Evolutionary conservation across 352 stramenopile species (phyloP).

Genomic region (Phytophthora vignae): DNA sequence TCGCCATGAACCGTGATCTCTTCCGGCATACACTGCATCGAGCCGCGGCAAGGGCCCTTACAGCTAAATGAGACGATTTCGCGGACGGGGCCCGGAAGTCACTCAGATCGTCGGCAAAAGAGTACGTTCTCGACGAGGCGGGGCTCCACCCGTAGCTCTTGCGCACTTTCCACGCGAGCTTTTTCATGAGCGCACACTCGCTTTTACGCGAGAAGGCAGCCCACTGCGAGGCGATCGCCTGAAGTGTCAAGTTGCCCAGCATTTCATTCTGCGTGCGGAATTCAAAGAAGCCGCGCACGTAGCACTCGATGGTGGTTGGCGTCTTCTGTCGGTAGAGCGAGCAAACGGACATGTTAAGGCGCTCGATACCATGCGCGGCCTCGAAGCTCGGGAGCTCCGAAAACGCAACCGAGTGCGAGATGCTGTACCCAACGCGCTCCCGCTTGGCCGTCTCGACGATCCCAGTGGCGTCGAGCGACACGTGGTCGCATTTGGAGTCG

Average conservation of each 20-base stretch:
- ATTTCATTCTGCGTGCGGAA: slow-evolving; percentile 24
- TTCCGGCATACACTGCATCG: slow-evolving; percentile 25
- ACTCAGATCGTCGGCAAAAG: slow-evolving; percentile 32
- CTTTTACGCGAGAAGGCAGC: slow-evolving; percentile 24
- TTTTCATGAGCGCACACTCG: slow-evolving; percentile 38
- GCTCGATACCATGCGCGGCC: slow-evolving; percentile 26
- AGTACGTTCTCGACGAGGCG: slow-evolving; percentile 28
- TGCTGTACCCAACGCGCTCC: slow-evolving; percentile 42
- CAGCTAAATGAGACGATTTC: not conserved
- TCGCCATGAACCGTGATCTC: slow-evolving; percentile 22
- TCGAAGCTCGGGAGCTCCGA: slow-evolving; percentile 31
- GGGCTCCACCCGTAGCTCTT: slow-evolving; percentile 27
- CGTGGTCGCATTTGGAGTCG: slow-evolving; percentile 24
- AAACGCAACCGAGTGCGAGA: slow-evolving; percentile 48
- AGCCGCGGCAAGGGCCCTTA: slow-evolving; percentile 9
- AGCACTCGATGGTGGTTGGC: slow-evolving; percentile 38
- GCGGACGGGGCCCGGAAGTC: slow-evolving; percentile 21
- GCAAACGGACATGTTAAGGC: slow-evolving; percentile 40
- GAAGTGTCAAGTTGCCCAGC: slow-evolving; percentile 16
- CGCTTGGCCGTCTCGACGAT: slow-evolving; percentile 16
- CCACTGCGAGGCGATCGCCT: slow-evolving; percentile 32
- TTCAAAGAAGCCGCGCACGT: slow-evolving; percentile 43
- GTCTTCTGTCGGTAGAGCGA: slow-evolving; percentile 37
- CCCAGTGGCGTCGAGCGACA: slow-evolving; percentile 37
- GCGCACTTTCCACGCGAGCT: slow-evolving; percentile 34